Conservation (phyloP, 345 rosid species). For the Corchorus olitorius region DNA sequence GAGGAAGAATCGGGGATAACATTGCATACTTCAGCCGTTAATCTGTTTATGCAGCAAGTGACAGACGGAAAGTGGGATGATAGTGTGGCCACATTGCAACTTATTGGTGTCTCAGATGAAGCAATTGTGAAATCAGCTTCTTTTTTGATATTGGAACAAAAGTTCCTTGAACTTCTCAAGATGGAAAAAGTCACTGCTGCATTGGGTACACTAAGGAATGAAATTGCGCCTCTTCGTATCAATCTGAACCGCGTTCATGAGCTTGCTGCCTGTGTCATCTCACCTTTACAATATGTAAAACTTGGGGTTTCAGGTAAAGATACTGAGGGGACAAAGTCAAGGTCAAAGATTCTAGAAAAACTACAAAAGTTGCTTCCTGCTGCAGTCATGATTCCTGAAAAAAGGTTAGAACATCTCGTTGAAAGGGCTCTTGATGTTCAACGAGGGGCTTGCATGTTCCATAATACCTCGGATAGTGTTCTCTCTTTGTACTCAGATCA, state of each 20-base stretch:
- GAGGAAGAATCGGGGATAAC: slow-evolving; percentile 75
- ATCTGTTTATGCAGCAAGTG: slow-evolving; percentile 55
- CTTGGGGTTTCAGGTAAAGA: slow-evolving; percentile 32
- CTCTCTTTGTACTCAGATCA: slow-evolving; percentile 69
- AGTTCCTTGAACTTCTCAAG: slow-evolving; percentile 56
- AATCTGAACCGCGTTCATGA: slow-evolving; percentile 50
- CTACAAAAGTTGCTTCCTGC: slow-evolving; percentile 68
- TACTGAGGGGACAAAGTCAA: slow-evolving; percentile 36
- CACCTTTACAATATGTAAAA: slow-evolving; percentile 31
- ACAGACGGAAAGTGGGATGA: slow-evolving; percentile 68
- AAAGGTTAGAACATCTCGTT: slow-evolving; percentile 69
- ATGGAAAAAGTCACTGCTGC: slow-evolving; percentile 50
- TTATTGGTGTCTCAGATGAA: slow-evolving; percentile 59
- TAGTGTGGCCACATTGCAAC: slow-evolving; percentile 52
- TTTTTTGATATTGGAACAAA: slow-evolving; percentile 67
- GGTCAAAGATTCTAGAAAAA: slow-evolving; percentile 54
- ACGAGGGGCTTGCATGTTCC: slow-evolving; percentile 61
- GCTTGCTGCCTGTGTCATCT: slow-evolving; percentile 56
- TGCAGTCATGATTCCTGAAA: slow-evolving; percentile 62
- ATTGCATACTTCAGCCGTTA: slow-evolving; percentile 49
- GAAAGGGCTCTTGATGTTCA: slow-evolving; percentile 66
- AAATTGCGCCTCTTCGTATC: slow-evolving; percentile 62
- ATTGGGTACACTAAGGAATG: slow-evolving; percentile 55
- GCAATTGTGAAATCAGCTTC: slow-evolving; percentile 52
- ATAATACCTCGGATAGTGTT: slow-evolving; percentile 59